phyloP scores from a whole-genome alignment of 2,329 filamentous ascomycete genomes.

The Pestalotiopsis sp. region DNA sequence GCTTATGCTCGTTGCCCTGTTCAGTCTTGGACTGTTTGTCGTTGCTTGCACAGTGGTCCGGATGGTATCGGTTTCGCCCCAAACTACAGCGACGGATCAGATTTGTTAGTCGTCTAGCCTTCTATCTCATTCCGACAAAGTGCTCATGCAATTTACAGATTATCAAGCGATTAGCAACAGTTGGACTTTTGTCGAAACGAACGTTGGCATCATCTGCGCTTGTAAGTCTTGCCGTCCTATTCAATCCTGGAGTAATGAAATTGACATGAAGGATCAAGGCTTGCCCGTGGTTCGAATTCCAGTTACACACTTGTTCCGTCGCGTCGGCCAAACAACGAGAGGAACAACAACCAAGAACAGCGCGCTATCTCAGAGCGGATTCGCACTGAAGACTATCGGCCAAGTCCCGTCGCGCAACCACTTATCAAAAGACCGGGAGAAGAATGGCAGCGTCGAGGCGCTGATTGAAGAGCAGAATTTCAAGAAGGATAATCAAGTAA shows the following conservation, averaged over 20 bases:
- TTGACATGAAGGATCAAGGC: background rate
- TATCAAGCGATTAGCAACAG: conserved; percentile 22
- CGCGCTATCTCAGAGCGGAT: background rate
- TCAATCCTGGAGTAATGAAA: background rate
- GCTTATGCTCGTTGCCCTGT: background rate
- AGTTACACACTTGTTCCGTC: background rate
- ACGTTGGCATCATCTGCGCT: conserved; percentile 22
- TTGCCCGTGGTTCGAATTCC: background rate
- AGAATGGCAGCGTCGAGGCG: background rate
- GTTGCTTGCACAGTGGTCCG: conserved; percentile 5
- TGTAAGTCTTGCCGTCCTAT: conserved; percentile 13
- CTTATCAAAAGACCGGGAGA: background rate
- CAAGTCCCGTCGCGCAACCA: background rate
- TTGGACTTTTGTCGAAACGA: conserved; percentile 21
- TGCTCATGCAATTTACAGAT: conserved; percentile 9
- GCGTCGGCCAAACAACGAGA: background rate
- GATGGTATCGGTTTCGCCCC: conserved; percentile 6
- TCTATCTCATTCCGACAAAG: background rate
- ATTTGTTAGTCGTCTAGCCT: background rate
- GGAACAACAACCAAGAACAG: background rate
- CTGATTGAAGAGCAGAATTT: background rate
- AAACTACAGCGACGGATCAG: conserved; percentile 9
- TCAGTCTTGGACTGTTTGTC: conserved; percentile 9
- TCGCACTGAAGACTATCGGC: background rate
- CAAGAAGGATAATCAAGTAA: background rate